Conservation (phyloP, 306 rosid genomes). For the Nissolia schottii region DNA sequence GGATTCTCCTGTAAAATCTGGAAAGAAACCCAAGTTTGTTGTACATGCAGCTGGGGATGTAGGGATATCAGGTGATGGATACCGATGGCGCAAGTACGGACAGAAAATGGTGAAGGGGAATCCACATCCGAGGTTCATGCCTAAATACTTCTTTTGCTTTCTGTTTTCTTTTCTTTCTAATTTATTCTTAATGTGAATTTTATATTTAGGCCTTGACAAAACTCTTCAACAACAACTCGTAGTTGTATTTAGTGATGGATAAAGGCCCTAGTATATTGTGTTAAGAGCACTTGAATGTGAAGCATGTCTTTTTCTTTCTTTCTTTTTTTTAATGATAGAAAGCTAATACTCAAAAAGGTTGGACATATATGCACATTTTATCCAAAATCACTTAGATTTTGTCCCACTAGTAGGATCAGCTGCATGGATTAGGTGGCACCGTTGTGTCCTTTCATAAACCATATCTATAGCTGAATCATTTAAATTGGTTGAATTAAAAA, state of each 20-base stretch:
- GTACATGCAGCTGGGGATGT: slow-evolving; percentile 95
- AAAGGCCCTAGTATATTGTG: background rate
- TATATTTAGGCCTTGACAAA: slow-evolving; percentile 7
- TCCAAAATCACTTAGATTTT: background rate
- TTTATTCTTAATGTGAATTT: slow-evolving; percentile 10
- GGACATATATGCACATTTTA: background rate
- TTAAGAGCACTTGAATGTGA: background rate
- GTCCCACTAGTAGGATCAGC: no score
- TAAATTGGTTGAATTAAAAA: no score
- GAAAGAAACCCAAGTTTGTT: slow-evolving; percentile 72
- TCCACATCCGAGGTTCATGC: slow-evolving; percentile 76
- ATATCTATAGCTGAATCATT: no score
- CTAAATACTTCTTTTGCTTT: background rate
- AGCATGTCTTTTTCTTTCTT: no score
- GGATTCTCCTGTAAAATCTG: slow-evolving; percentile 47
- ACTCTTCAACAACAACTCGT: no score
- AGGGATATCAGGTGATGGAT: slow-evolving; percentile 92
- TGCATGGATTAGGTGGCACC: no score
- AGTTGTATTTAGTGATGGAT: slow-evolving; percentile 6
- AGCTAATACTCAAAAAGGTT: background rate
- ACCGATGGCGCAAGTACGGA: slow-evolving; percentile 97
- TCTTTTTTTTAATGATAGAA: no score
- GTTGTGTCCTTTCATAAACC: no score
- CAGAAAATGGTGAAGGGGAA: slow-evolving; percentile 99
- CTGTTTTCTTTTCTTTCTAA: background rate